A percentile compares a stretch with the other conserved stretches of the same genome.
phyloP scores from a whole-genome alignment of 345 rosid genomes.

The Salix udensis region DNA sequence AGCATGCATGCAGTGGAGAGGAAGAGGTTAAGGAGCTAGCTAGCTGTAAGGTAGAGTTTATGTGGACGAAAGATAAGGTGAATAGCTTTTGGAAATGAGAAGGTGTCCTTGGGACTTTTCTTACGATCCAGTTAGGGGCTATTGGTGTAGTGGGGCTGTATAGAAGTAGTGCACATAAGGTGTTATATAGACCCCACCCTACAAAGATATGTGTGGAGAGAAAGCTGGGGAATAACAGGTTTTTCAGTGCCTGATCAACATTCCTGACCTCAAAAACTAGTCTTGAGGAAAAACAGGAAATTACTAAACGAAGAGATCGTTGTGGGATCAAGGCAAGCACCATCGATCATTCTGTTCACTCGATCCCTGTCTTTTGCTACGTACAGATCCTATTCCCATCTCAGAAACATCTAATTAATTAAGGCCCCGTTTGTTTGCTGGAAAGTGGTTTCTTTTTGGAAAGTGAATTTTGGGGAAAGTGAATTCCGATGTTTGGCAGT shows the following conservation, averaged over 20 bases:
- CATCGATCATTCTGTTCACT: not conserved
- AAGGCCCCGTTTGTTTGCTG: too few relatives aligned
- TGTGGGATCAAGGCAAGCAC: not conserved
- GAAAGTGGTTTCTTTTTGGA: too few relatives aligned
- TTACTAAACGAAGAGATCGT: not conserved
- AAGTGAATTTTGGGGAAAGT: too few relatives aligned
- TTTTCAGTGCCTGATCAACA: not conserved
- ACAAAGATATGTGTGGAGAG: not conserved
- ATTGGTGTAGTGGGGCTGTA: conserved; percentile 31
- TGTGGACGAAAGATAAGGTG: conserved; percentile 10
- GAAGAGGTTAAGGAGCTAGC: conserved; percentile 27
- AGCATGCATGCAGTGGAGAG: not conserved
- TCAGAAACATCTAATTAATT: not conserved
- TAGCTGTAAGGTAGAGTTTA: conserved; percentile 30
- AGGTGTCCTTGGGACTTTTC: conserved; percentile 9
- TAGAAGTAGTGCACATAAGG: conserved; percentile 37
- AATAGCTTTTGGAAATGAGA: conserved; percentile 21
- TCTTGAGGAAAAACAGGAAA: not conserved
- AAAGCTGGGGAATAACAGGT: not conserved
- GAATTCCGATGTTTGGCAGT: too few relatives aligned
- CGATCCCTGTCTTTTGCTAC: not conserved
- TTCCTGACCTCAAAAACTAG: not conserved
- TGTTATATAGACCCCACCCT: conserved; percentile 31
- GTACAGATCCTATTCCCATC: not conserved
- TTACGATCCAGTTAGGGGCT: not conserved